Percentiles rank a stretch among this genome's conserved stretches.
Conservation (phyloP, 2,329 filamentous ascomycete genomes). For the Colletotrichum chlorophyti region DNA sequence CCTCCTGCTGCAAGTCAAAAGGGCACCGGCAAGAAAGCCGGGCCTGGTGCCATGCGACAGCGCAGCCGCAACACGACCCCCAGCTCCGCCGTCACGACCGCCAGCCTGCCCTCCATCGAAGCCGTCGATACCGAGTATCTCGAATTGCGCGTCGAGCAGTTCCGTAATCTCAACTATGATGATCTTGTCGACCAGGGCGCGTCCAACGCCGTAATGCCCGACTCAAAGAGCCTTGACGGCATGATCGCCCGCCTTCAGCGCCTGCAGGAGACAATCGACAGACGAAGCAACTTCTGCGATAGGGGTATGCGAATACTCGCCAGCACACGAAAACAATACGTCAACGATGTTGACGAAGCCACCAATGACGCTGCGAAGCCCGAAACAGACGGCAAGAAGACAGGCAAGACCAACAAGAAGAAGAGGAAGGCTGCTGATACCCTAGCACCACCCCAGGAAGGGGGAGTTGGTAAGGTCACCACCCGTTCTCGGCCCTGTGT, state of each 20-base stretch:
- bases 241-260: slow-evolving; percentile 69
- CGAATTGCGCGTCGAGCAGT: slow-evolving; percentile 65
- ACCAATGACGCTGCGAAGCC: slow-evolving; percentile 54
- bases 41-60: slow-evolving; percentile 66
- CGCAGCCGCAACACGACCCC: slow-evolving; percentile 83
- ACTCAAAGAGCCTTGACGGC: slow-evolving; percentile 68
- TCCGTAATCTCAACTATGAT: slow-evolving; percentile 69
- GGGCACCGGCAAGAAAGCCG: slow-evolving; percentile 70
- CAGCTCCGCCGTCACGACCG: slow-evolving; percentile 57
- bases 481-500: slow-evolving; percentile 10
- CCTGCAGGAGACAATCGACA: slow-evolving; percentile 71
- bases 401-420: slow-evolving; percentile 67
- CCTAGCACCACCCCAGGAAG: slow-evolving; percentile 62
- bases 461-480: slow-evolving; percentile 36
- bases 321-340: slow-evolving; percentile 67
- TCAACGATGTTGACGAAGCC: slow-evolving; percentile 56
- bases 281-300: slow-evolving; percentile 72
- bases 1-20: slow-evolving; percentile 65
- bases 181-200: slow-evolving; percentile 71
- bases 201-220: slow-evolving; percentile 64
- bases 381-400: slow-evolving; percentile 53
- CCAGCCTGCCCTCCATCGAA: slow-evolving; percentile 61
- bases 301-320: slow-evolving; percentile 76
- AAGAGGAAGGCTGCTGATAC: slow-evolving; percentile 77
- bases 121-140: slow-evolving; percentile 70